phyloP scores from a whole-genome alignment of 768 basidiomycete species.

The Xanthoconium stramineum region DNA sequence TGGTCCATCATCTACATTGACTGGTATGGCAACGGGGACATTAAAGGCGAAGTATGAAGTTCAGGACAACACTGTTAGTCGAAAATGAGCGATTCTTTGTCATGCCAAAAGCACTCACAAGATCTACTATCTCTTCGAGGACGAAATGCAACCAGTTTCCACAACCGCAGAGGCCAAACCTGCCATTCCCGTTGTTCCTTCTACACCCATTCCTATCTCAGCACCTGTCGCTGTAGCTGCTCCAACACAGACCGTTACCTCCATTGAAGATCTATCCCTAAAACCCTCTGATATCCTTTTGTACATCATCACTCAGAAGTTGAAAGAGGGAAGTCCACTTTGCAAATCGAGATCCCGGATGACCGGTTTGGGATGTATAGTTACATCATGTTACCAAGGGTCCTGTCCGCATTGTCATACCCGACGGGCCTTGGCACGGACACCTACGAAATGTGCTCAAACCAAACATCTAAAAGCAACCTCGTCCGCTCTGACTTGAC shows the following conservation, averaged over 20 bases:
- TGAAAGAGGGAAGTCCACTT: conserved; percentile 99
- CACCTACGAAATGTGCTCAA: no score
- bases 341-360: conserved; percentile 98
- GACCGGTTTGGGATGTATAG: no score
- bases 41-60: conserved; percentile 92
- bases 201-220: conserved; percentile 40
- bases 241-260: conserved; percentile 60
- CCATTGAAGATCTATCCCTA: conserved; percentile 86
- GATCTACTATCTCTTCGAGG: conserved; percentile 97
- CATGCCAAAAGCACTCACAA: conserved; percentile 95
- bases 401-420: no score
- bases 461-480: no score
- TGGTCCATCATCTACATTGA: conserved; percentile 94
- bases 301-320: conserved; percentile 92
- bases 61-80: conserved; percentile 80
- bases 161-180: conserved; percentile 30
- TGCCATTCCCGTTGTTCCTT: conserved; percentile 36
- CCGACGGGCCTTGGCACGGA: no score
- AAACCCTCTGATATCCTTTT: conserved; percentile 87
- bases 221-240: conserved; percentile 43
- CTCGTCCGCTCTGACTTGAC: no score
- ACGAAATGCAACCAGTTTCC: conserved; percentile 49
- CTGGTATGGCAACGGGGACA: conserved; percentile 90
- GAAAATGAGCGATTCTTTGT: conserved; percentile 79
- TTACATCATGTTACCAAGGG: no score